Evolutionary conservation across 129 eudicot genomes (phyloP).

Genomic region (Deinandra increscens): DNA sequence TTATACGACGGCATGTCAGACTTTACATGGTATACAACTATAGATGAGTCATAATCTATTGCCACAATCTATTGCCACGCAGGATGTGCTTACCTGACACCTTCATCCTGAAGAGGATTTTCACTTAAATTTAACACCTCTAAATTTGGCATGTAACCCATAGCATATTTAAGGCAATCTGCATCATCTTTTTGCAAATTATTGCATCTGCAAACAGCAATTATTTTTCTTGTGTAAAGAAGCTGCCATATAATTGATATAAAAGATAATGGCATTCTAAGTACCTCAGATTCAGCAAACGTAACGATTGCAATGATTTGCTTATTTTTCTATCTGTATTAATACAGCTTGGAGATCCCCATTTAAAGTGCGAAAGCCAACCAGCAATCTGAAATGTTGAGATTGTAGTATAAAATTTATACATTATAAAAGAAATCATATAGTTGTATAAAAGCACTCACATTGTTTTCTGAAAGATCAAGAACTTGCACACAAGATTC

Average conservation of each 20-base stretch:
- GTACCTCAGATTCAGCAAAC: conserved; percentile 76
- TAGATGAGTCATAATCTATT: conserved; percentile 7
- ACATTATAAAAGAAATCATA: conserved; percentile 1
- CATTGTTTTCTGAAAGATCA: conserved; percentile 84
- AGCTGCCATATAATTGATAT: background rate
- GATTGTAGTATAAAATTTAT: background rate
- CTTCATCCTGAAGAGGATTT: conserved; percentile 61
- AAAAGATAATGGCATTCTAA: background rate
- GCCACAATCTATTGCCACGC: no score
- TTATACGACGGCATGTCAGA: conserved; percentile 15
- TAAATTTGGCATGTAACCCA: conserved; percentile 64
- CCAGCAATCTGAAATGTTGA: conserved; percentile 59
- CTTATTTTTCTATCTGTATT: conserved; percentile 28
- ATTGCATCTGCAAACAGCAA: conserved; percentile 47
- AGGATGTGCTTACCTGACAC: conserved; percentile 52
- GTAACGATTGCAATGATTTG: conserved; percentile 50
- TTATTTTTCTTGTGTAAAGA: background rate
- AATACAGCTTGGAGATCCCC: conserved; percentile 34
- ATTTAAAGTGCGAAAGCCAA: conserved; percentile 67
- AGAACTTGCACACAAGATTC: conserved; percentile 52
- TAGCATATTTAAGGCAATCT: conserved; percentile 59
- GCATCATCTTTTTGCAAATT: conserved; percentile 55
- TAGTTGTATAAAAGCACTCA: conserved; percentile 32
- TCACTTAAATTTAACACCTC: conserved; percentile 70
- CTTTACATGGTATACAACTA: background rate